These are phyloP conservation scores for Phlyctochytrium arcticum DNA, from an alignment of 192 early-diverging fungal species.

Conservation along the genomic window DNA sequence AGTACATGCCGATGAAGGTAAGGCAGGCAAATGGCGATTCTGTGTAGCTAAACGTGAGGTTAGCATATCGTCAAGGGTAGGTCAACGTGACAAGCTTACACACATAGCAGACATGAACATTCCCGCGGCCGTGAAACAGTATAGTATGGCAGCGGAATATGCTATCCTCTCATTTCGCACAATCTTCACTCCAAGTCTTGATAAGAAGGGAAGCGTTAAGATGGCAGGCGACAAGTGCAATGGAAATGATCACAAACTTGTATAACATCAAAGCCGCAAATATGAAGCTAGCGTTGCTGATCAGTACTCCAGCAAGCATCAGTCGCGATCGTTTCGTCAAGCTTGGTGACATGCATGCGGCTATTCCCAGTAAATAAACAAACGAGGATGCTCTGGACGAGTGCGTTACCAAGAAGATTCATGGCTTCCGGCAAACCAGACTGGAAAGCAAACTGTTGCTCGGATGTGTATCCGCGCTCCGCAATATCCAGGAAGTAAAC, in stretches of 20 bases:
- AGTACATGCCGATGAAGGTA: slow-evolving; percentile 74
- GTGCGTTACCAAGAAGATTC: neutral
- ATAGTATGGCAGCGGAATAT: slow-evolving; percentile 64
- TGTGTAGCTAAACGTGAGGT: slow-evolving; percentile 47
- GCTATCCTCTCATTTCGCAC: slow-evolving; percentile 53
- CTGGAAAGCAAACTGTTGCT: slow-evolving; percentile 89
- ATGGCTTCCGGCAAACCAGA: slow-evolving; percentile 70
- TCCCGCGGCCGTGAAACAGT: slow-evolving; percentile 68
- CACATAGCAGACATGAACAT: slow-evolving; percentile 85
- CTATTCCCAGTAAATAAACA: no score
- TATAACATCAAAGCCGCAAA: slow-evolving; percentile 68
- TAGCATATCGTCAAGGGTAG: neutral
- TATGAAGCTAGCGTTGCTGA: slow-evolving; percentile 75
- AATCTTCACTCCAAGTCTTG: slow-evolving; percentile 30
- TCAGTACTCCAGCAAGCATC: slow-evolving; percentile 49
- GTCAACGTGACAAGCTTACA: neutral
- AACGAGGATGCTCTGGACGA: neutral
- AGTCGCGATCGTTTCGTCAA: neutral
- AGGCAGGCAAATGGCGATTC: slow-evolving; percentile 81
- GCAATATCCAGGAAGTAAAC: slow-evolving; percentile 83
- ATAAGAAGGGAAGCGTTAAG: no score
- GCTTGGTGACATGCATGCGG: no score
- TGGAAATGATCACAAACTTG: slow-evolving; percentile 31
- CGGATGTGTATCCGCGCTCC: slow-evolving; percentile 70
- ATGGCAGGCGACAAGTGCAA: neutral